These are phyloP conservation scores for Aspergillus texensis DNA, from an alignment of 2,329 filamentous ascomycete genomes.

Conservation along the genomic window DNA sequence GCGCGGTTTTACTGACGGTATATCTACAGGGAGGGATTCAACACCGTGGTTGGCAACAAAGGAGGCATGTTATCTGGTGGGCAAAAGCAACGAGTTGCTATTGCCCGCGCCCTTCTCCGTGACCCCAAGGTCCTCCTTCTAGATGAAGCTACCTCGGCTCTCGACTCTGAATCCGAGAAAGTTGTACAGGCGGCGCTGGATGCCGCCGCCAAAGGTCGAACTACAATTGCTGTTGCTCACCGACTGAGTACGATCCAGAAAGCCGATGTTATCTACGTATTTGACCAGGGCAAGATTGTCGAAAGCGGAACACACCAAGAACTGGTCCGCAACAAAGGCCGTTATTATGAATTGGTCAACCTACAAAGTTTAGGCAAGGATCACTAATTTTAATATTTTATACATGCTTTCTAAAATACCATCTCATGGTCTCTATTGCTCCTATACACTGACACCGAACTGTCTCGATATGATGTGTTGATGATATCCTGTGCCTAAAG, in stretches of 20 bases:
- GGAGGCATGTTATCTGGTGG: slow-evolving; percentile 84
- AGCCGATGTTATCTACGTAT: slow-evolving; percentile 94
- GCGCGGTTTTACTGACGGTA: slow-evolving; percentile 20
- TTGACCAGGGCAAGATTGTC: slow-evolving; percentile 83
- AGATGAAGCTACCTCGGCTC: slow-evolving; percentile 70
- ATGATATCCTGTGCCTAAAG: not conserved
- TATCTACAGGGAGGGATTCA: slow-evolving; percentile 68
- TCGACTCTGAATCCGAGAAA: slow-evolving; percentile 54
- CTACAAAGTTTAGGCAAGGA: slow-evolving; percentile 74
- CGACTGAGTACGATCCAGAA: slow-evolving; percentile 90
- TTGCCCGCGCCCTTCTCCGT: slow-evolving; percentile 87
- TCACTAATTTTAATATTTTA: slow-evolving; percentile 22
- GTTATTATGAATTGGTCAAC: slow-evolving; percentile 78
- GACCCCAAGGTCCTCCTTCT: slow-evolving; percentile 84
- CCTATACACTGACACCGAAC: slow-evolving; percentile 18
- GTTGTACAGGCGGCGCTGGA: slow-evolving; percentile 72
- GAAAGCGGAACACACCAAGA: slow-evolving; percentile 81
- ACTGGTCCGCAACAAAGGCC: slow-evolving; percentile 68
- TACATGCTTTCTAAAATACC: slow-evolving; percentile 8
- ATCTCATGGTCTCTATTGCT: not conserved
- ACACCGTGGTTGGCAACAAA: slow-evolving; percentile 83
- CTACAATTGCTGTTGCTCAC: slow-evolving; percentile 93
- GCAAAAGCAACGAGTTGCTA: slow-evolving; percentile 93
- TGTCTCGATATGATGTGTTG: not conserved
- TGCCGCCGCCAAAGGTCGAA: slow-evolving; percentile 78